A percentile compares a stretch with the other conserved stretches of the same genome.
phyloP scores from a whole-genome alignment of 164 flowering plant genomes.

The Buxus sempervirens region DNA sequence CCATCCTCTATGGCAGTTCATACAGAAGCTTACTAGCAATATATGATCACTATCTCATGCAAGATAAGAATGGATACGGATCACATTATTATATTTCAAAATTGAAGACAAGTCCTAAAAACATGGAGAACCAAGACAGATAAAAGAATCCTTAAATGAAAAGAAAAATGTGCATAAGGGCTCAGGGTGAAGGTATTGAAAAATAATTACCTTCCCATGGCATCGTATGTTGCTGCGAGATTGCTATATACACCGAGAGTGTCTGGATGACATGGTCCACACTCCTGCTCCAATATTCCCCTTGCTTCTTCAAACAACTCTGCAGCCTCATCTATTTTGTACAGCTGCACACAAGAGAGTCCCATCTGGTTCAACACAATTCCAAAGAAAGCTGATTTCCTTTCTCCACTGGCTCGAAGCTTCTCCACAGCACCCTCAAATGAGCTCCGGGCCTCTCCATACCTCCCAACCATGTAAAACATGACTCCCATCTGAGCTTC shows the following conservation, averaged over 20 bases:
- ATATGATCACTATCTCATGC: no score
- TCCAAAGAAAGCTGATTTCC: constrained; percentile 36
- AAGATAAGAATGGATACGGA: no score
- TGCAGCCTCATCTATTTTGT: constrained; percentile 34
- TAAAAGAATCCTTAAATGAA: background rate
- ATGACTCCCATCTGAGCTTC: constrained; percentile 46
- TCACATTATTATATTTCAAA: no score
- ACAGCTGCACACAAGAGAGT: constrained; percentile 37
- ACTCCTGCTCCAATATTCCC: constrained; percentile 31
- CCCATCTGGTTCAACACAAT: constrained; percentile 46
- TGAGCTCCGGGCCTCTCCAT: constrained; percentile 28
- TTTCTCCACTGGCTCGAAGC: constrained; percentile 36
- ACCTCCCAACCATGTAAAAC: constrained; percentile 41
- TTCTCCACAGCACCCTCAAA: constrained; percentile 30
- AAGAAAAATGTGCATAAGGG: background rate
- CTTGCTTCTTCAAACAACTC: constrained; percentile 39
- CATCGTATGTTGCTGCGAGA: constrained; percentile 49
- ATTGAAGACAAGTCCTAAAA: no score
- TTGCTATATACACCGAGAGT: constrained; percentile 45
- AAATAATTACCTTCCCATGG: constrained; percentile 41
- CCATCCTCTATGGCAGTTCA: no score
- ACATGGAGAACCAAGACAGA: background rate
- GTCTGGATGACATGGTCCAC: constrained; percentile 33
- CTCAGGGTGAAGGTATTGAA: background rate
- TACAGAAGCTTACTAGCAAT: no score